Evolutionary conservation across 805 yeast species (phyloP).

Genomic region (Kazachstania bromeliacearum): DNA sequence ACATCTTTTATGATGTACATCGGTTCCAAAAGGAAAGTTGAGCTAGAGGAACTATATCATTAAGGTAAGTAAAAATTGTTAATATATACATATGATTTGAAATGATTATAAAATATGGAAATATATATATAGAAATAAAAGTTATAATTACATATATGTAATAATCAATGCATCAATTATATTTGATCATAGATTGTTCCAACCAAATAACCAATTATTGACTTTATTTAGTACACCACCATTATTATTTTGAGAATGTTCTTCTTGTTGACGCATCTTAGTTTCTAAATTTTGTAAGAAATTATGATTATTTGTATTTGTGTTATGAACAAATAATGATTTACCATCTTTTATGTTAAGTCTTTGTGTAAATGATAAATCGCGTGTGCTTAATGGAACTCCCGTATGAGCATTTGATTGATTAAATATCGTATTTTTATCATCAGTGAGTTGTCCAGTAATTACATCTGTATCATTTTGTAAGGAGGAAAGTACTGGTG

Average conservation of each 20-base stretch:
- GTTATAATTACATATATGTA: not conserved
- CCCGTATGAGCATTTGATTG: not conserved
- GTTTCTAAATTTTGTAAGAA: slow-evolving; percentile 23
- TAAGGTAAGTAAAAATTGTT: not conserved
- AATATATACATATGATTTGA: not conserved
- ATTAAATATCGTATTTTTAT: not conserved
- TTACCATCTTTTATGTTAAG: slow-evolving; percentile 36
- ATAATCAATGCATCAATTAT: not conserved
- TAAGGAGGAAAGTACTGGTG: slow-evolving; percentile 1
- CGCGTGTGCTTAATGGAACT: slow-evolving; percentile 1
- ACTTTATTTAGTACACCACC: slow-evolving; percentile 26
- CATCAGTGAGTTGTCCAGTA: not conserved
- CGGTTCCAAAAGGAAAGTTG: slow-evolving; percentile 7
- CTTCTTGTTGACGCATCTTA: slow-evolving; percentile 23
- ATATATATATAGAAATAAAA: too few relatives aligned
- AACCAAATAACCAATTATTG: slow-evolving; percentile 45
- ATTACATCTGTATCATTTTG: not conserved
- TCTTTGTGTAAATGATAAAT: slow-evolving; percentile 19
- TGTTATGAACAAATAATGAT: slow-evolving; percentile 30
- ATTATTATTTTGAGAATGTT: slow-evolving; percentile 7
- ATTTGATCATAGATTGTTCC: slow-evolving; percentile 37
- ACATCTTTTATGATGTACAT: slow-evolving; percentile 2
- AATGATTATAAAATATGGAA: not conserved
- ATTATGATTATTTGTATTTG: slow-evolving; percentile 15
- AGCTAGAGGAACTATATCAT: not conserved